Conservation (phyloP, 371 early-diverging fungal genomes). For the Mycotypha africana region DNA sequence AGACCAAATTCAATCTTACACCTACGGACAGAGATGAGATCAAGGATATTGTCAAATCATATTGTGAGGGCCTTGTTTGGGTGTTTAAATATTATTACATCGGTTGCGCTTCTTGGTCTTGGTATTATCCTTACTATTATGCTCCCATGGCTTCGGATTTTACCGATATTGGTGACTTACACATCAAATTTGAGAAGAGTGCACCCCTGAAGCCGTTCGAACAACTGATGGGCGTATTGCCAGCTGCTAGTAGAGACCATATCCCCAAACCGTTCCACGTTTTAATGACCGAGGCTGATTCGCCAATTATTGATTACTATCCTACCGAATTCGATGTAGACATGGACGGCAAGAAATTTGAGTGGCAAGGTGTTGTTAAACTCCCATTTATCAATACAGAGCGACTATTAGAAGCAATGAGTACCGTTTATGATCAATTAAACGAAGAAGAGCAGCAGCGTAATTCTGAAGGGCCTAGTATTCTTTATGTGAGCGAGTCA, state of each 20-base stretch:
- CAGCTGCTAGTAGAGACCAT: conserved; percentile 78
- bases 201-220: conserved; percentile 93
- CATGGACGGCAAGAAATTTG: conserved; percentile 96
- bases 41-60: conserved; percentile 73
- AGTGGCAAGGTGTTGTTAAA: conserved; percentile 97
- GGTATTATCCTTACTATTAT: conserved; percentile 98
- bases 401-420: conserved; percentile 78
- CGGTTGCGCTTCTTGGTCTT: conserved; percentile 95
- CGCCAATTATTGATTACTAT: conserved; percentile 91
- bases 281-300: conserved; percentile 83
- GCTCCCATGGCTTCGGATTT: conserved; percentile 96
- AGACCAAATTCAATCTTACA: conserved; percentile 75
- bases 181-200: conserved; percentile 75
- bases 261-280: conserved; percentile 77
- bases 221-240: conserved; percentile 98
- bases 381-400: conserved; percentile 91
- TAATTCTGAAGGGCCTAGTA: conserved; percentile 72
- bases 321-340: conserved; percentile 92
- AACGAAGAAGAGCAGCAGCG: conserved; percentile 70
- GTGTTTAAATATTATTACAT: conserved; percentile 96
- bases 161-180: conserved; percentile 66
- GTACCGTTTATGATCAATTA: conserved; percentile 59
- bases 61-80: conserved; percentile 98
- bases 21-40: conserved; percentile 58
- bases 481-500: conserved; percentile 63